phyloP scores from a whole-genome alignment of 345 rosid genomes.

The Gossypium mustelinum region DNA sequence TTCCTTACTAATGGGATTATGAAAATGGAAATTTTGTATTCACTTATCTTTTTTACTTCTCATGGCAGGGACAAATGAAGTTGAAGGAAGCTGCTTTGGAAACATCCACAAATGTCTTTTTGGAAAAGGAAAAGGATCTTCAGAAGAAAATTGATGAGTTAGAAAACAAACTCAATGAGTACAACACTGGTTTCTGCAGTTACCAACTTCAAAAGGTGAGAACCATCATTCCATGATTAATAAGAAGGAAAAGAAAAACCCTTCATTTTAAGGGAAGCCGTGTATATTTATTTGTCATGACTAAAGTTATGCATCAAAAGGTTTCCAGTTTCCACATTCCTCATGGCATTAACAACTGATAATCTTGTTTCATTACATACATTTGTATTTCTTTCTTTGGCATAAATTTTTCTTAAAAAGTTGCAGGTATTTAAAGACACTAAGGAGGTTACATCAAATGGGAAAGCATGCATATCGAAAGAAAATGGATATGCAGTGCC shows the following conservation, averaged over 20 bases:
- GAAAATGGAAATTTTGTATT: background rate
- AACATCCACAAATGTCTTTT: conserved; percentile 47
- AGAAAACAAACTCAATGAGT: conserved; percentile 38
- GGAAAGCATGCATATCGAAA: conserved; percentile 13
- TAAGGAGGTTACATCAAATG: conserved; percentile 18
- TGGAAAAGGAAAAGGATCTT: conserved; percentile 57
- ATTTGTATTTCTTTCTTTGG: conserved; percentile 2
- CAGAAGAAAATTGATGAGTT: conserved; percentile 51
- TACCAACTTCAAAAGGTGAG: conserved; percentile 38
- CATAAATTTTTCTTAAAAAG: conserved; percentile 11
- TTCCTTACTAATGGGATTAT: background rate
- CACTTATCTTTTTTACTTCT: conserved; percentile 15
- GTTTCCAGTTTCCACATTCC: background rate
- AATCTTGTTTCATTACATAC: background rate
- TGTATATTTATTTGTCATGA: background rate
- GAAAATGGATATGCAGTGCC: conserved; percentile 23
- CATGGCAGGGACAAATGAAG: conserved; percentile 55
- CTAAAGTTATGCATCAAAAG: background rate
- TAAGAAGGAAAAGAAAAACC: background rate
- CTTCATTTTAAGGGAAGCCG: background rate
- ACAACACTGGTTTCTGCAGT: conserved; percentile 13
- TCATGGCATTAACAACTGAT: background rate
- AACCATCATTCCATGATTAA: background rate
- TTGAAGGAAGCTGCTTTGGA: conserved; percentile 58
- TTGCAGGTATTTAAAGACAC: conserved; percentile 27